These are phyloP conservation scores for Apophysomyces trapeziformis DNA, from an alignment of 371 early-diverging fungal species.

Conservation along the genomic window DNA sequence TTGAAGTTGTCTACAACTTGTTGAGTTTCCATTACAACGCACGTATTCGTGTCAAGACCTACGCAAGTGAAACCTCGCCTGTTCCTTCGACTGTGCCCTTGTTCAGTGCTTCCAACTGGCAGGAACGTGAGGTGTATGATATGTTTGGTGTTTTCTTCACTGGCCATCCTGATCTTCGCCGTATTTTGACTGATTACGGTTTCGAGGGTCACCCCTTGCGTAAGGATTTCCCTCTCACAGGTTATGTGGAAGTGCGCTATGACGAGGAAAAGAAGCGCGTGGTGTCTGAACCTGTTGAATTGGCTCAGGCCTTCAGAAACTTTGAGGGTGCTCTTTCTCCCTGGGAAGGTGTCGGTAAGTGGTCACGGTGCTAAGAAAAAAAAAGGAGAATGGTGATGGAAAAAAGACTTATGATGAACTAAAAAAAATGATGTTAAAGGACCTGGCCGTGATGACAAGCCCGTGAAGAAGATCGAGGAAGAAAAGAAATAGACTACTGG, in stretches of 20 bases:
- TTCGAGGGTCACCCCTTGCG: slow-evolving; percentile 97
- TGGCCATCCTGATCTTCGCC: slow-evolving; percentile 94
- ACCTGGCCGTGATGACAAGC: slow-evolving; percentile 7
- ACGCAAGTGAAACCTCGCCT: slow-evolving; percentile 88
- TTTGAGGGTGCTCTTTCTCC: slow-evolving; percentile 86
- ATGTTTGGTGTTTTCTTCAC: slow-evolving; percentile 98
- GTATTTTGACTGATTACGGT: slow-evolving; percentile 98
- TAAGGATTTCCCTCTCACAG: slow-evolving; percentile 98
- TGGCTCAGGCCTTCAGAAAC: slow-evolving; percentile 96
- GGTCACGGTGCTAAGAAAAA: slow-evolving; percentile 2
- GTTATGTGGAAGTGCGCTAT: slow-evolving; percentile 94
- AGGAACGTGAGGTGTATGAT: slow-evolving; percentile 97
- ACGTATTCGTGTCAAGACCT: slow-evolving; percentile 97
- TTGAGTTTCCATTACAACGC: slow-evolving; percentile 88
- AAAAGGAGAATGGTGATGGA: background rate
- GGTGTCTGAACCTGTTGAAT: slow-evolving; percentile 93
- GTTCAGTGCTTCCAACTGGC: slow-evolving; percentile 93
- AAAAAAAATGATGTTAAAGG: background rate
- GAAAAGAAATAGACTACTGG: background rate
- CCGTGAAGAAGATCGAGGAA: slow-evolving; percentile 5
- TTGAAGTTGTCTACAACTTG: slow-evolving; percentile 96
- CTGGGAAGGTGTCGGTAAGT: slow-evolving; percentile 85
- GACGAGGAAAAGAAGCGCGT: slow-evolving; percentile 97
- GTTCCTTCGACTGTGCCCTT: slow-evolving; percentile 84
- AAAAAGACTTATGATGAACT: background rate